Evolutionary conservation across 257 asterid species (phyloP), one percentile per base, ranked within the genome.

Genomic region (Solanum corneliomulleri): DNA sequence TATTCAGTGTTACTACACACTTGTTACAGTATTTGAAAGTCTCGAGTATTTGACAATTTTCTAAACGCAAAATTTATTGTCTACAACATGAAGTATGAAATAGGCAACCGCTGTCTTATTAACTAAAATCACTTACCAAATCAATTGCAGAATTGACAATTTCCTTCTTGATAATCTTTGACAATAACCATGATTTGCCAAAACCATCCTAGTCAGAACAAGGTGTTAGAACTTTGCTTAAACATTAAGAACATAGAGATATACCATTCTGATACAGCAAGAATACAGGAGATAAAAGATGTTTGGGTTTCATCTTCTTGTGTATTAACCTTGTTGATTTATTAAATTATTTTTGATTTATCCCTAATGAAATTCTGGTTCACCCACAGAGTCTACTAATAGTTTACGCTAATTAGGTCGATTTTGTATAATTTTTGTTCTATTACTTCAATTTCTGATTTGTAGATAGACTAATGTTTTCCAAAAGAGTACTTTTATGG

Each of bases 121-220:
- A 49, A 49, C 60, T 49, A 21, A 16, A 52, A 82, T 84, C 47
- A 70, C 93, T 90, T 91, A 96, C 99, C 90, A 90, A 74, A 92
- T 96, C 95, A 91, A 95, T 89, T 49, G 92, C 90, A 86, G 87
- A 88, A 21, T 89, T 87, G 82, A 39, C 83, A 16, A 89, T 86
- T 90, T 95, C 97, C 90, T 92, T 92, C 25, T 91, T 90, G 47
- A 95, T 88, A 88, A 93, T 90, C 86, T 88, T 88, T 86, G 97
- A 93, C 88, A 95, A 75, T 62, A 92, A 33, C 98, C 98, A 95
- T 37, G 83, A 87, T 88, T 89, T 92, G 68, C 95, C 98, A 90
- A 97, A 97, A 86, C 99, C 99, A 90, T 97, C 99, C 99, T 97
- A 90, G 78, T 70, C 81, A 91, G 66, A 87, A 37, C 39, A 85